A percentile compares a stretch with the other conserved stretches of the same genome.
phyloP scores from a whole-genome alignment of 129 eudicot species.

The Flaveria sonorensis region DNA sequence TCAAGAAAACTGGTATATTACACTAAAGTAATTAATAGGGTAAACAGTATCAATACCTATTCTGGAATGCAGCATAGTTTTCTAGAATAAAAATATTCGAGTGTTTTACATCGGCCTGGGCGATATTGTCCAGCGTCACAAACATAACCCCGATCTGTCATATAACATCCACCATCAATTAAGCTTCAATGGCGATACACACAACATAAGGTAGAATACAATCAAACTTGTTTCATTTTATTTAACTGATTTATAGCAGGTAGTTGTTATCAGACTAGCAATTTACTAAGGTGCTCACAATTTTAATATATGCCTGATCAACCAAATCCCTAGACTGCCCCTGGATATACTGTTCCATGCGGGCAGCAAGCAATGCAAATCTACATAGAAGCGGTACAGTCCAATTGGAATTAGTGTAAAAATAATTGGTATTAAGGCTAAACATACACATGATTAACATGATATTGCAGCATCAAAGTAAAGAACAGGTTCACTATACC shows the following conservation, averaged over 20 bases:
- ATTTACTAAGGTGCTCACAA: slow-evolving; percentile 48
- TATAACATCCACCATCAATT: slow-evolving; percentile 13
- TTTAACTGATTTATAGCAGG: background rate
- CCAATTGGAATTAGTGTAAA: slow-evolving; percentile 15
- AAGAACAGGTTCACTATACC: slow-evolving; percentile 45
- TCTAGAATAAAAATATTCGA: slow-evolving; percentile 73
- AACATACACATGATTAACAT: background rate
- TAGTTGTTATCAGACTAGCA: background rate
- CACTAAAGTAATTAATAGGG: background rate
- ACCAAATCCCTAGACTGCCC: slow-evolving; percentile 92
- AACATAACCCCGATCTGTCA: slow-evolving; percentile 80
- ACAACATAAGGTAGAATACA: background rate
- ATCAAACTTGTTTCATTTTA: background rate
- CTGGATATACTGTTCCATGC: slow-evolving; percentile 94
- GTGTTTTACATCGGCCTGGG: slow-evolving; percentile 69
- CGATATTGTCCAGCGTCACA: slow-evolving; percentile 79
- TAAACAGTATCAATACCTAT: slow-evolving; percentile 51
- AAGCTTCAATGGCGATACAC: slow-evolving; percentile 19
- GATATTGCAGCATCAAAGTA: background rate
- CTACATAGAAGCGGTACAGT: slow-evolving; percentile 41
- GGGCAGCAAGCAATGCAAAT: slow-evolving; percentile 77
- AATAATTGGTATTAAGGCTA: background rate
- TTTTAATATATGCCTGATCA: slow-evolving; percentile 84
- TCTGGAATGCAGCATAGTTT: slow-evolving; percentile 95
- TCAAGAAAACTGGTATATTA: background rate